Conservation (phyloP, 208 protist species). For the Angomonas ambiguus region DNA sequence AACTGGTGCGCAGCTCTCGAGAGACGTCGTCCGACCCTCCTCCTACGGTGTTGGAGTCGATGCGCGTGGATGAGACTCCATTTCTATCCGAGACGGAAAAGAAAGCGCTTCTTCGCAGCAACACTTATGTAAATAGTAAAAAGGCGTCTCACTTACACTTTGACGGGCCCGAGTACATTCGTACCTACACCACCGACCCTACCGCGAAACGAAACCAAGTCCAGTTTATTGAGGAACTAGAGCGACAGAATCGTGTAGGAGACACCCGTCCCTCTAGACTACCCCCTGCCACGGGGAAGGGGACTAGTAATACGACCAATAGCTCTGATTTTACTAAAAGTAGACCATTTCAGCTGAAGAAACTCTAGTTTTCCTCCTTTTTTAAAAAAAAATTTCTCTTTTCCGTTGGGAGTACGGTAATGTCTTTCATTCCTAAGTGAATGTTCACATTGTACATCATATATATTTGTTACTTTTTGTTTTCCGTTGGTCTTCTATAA, state of each 20-base stretch:
- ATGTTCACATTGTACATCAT: background rate
- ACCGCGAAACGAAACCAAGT: slow-evolving; percentile 65
- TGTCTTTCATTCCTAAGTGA: background rate
- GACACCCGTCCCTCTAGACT: no score
- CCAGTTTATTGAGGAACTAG: slow-evolving; percentile 62
- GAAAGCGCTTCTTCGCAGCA: slow-evolving; percentile 17
- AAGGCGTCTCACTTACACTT: slow-evolving; percentile 44
- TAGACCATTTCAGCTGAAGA: background rate
- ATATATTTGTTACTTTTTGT: slow-evolving; percentile 12
- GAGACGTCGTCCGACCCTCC: no score
- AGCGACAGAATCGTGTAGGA: slow-evolving; percentile 10
- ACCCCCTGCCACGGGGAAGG: no score
- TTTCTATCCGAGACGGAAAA: slow-evolving; percentile 19
- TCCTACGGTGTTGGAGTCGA: no score
- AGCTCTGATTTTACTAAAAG: background rate
- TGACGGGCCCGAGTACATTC: slow-evolving; percentile 59
- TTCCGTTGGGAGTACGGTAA: no score
- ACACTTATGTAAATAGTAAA: slow-evolving; percentile 36
- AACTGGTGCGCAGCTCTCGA: no score
- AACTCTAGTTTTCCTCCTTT: background rate
- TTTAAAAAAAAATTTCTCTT: no score
- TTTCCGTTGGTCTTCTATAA: slow-evolving; percentile 10
- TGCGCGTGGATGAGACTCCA: no score
- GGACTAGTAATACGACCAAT: no score
- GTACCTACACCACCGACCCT: slow-evolving; percentile 68